Base-by-base conservation (phyloP, 2,329 filamentous ascomycete species). In the Penicillium sp. region DNA sequence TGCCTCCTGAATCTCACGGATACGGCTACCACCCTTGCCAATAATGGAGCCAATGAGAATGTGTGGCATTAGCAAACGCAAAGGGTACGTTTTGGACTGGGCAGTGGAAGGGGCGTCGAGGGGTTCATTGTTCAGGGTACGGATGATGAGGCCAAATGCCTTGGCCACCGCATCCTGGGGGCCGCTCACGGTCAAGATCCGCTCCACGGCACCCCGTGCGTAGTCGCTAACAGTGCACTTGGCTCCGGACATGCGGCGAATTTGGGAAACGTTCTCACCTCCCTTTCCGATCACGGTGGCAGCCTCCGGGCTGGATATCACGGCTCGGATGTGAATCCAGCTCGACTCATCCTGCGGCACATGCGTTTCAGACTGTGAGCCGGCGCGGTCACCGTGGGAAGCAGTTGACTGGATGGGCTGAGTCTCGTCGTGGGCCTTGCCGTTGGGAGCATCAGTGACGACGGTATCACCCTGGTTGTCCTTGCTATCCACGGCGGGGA, bases 151-250 rank as follows among this genome's bases (percentile, higher is more conserved):
- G 67, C 93, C 93, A 70, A 98, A 98, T 15, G 93, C 93, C 83
- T 98, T 98, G 61, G 93, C 93, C 58, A 91, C 91, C 61, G 92
- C 92, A 75, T 98, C 93, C 60, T 97, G 92, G 59, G 89, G 86
- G 55, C 93, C 93, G 72, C 92, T 97, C 54, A 98, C 93, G 28
- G 93, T 98, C 65, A 98, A 79, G 66, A 98, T 96, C 68, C 93
- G 89, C 78, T 98, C 93, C 29, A 97, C 91, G 47, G 93, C 93
- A 59, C 93, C 93, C 67, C 95, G 89, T 62, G 95, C 88, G 67
- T 97, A 98, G 74, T 98, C 93, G 75, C 91, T 96, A 62, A 98
- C 93, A 42, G 93, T 98, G 78, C 93, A 98, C 76, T 97, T 97
- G 59, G 93, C 93, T 63, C 90, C 91, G 45, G 93, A 96, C 75